Evolutionary conservation across 2,329 filamentous ascomycete species (phyloP), one percentile per base, ranked within the genome.

Genomic region (Diaporthe longicolla): DNA sequence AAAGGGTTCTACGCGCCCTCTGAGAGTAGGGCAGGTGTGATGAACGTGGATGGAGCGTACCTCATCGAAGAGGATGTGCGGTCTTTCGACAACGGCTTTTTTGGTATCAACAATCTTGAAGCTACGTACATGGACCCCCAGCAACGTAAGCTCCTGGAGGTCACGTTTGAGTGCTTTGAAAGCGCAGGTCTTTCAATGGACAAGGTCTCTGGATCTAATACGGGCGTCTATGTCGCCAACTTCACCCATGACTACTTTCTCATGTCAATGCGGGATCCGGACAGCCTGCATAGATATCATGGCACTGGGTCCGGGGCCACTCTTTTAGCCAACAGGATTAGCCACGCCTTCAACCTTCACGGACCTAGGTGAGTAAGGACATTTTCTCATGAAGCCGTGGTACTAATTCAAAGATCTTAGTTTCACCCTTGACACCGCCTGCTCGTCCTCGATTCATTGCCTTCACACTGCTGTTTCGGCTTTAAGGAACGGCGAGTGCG

Each of bases 231-330:
- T 9, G 54, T 57, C 3, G 54, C 17, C 2, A 35, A 37, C 17
- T 57, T 35, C 17, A 35, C 54, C 1, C 1, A 13, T 5, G 54
- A 57, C 29, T 37, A 57, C 29, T 3, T 5, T 0, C 0, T 3
- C 3, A 57, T 57, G 29, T 29, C n/a, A 8, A 4, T 17, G 2
- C 29, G 29, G 4, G 54, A 57, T 8, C 17, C 54, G 1, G 29
- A 57, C 9, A 5, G 1, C 9, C 5, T 35, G 2, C 17, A 11
- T 3, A 6, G 29, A 1, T 57, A 57, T 9, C 0, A 2, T 0
- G 29, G 17, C 3, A 57, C 29, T 1, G 54, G 54, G 0, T 1
- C 1, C 0, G 54, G 54, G 1, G 13, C 54, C 24, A 19, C 29
- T 29, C 19, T 57, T 4, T 0, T 35, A 17, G 6, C 29, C 17